Evolutionary conservation across 345 rosid species (phyloP).

Genomic region (Erodium maritimum): DNA sequence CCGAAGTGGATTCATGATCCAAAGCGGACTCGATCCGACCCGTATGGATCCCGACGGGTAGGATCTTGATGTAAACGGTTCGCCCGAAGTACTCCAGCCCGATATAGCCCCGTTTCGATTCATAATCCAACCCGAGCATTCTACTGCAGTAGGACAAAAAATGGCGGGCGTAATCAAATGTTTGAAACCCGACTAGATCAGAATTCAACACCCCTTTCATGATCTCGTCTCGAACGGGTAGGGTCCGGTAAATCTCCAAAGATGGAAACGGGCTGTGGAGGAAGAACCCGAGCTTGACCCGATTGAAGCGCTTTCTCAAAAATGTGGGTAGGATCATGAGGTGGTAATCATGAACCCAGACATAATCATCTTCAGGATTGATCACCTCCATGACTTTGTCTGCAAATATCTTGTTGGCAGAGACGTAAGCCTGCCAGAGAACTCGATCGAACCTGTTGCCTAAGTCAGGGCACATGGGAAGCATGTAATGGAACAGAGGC

Average conservation of each 20-base stretch:
- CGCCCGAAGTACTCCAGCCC: constrained; percentile 83
- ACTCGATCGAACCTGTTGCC: constrained; percentile 63
- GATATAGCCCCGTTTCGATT: constrained; percentile 74
- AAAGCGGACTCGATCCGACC: constrained; percentile 61
- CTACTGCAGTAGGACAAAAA: constrained; percentile 75
- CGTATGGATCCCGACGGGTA: constrained; percentile 69
- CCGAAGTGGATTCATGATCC: constrained; percentile 48
- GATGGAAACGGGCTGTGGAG: constrained; percentile 81
- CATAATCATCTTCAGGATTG: constrained; percentile 80
- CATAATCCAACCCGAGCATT: constrained; percentile 78
- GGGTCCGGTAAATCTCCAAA: constrained; percentile 63
- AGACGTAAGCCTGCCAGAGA: constrained; percentile 71
- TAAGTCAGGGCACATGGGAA: constrained; percentile 72
- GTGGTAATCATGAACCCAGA: constrained; percentile 79
- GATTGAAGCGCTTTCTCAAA: constrained; percentile 55
- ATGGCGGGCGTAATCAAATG: constrained; percentile 82
- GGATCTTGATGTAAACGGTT: constrained; percentile 56
- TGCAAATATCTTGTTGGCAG: constrained; percentile 68
- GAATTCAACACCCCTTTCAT: constrained; percentile 61
- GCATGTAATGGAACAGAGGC: constrained; percentile 84
- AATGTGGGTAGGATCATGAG: constrained; percentile 76
- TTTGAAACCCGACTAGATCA: constrained; percentile 71
- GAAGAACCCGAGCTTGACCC: constrained; percentile 70
- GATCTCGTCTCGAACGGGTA: constrained; percentile 61
- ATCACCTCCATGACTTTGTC: constrained; percentile 85